These are phyloP conservation scores for Aciculoconidium aculeatum DNA, from an alignment of 805 yeast species.

Conservation along the genomic window DNA sequence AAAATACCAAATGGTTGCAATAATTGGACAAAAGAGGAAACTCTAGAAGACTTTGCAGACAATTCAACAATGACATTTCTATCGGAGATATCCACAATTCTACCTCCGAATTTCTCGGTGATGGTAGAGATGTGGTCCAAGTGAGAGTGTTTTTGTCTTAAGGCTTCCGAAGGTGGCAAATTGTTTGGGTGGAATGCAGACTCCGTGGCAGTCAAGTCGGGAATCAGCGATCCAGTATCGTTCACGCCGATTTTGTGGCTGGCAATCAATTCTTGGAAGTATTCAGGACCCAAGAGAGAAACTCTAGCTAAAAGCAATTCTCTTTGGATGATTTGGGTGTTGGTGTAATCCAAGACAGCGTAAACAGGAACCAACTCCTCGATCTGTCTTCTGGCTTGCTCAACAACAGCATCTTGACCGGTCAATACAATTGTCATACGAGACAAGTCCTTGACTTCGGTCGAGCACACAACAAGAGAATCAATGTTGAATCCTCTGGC, in stretches of 20 bases:
- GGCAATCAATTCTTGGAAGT: slow-evolving; percentile 88
- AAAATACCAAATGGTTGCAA: slow-evolving; percentile 94
- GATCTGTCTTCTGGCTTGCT: slow-evolving; percentile 96
- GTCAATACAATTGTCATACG: slow-evolving; percentile 94
- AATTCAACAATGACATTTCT: slow-evolving; percentile 92
- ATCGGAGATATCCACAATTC: slow-evolving; percentile 84
- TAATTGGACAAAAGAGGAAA: slow-evolving; percentile 79
- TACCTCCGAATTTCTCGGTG: slow-evolving; percentile 87
- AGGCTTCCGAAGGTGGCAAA: slow-evolving; percentile 83
- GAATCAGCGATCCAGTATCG: slow-evolving; percentile 34
- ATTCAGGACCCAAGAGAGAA: slow-evolving; percentile 94
- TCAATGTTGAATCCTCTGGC: slow-evolving; percentile 98
- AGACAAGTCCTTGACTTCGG: slow-evolving; percentile 91
- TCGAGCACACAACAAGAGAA: slow-evolving; percentile 92
- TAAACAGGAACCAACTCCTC: slow-evolving; percentile 98
- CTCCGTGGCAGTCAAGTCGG: slow-evolving; percentile 39
- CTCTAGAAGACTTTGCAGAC: slow-evolving; percentile 87
- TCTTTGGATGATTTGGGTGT: slow-evolving; percentile 83
- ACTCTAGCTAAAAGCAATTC: slow-evolving; percentile 89
- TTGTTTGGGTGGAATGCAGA: slow-evolving; percentile 79
- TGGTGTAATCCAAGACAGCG: slow-evolving; percentile 92
- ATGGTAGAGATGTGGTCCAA: slow-evolving; percentile 77
- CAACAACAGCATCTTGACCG: slow-evolving; percentile 94
- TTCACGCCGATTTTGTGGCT: slow-evolving; percentile 56
- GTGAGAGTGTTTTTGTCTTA: slow-evolving; percentile 90